Percentiles rank a stretch among this genome's conserved stretches.
phyloP scores from a whole-genome alignment of 2,329 filamentous ascomycete genomes.

The Sporothrix sp. region DNA sequence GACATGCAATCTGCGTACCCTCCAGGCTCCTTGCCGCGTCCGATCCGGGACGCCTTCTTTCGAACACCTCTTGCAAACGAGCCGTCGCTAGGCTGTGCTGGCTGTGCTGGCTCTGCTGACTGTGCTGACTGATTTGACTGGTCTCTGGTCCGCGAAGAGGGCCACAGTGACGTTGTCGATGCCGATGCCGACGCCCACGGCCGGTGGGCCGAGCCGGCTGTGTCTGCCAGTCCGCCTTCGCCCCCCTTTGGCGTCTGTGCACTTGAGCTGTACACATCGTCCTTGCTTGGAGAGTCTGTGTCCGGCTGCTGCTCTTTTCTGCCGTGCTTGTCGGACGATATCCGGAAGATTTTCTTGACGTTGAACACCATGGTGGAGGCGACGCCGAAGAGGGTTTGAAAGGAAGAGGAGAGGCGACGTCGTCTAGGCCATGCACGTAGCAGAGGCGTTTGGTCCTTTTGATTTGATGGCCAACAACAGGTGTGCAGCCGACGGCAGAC shows the following conservation, averaged over 20 bases:
- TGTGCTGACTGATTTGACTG: background rate
- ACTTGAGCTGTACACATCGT: background rate
- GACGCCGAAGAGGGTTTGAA: background rate
- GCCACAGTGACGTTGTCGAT: background rate
- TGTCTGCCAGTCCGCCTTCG: too few relatives aligned
- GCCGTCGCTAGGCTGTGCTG: background rate
- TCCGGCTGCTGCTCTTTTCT: slow-evolving; percentile 6
- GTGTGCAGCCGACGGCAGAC: too few relatives aligned
- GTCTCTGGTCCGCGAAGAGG: background rate
- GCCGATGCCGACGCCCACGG: background rate
- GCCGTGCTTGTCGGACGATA: slow-evolving; percentile 10
- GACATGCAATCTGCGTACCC: slow-evolving; percentile 17
- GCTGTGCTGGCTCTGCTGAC: background rate
- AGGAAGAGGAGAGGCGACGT: background rate
- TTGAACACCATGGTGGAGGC: slow-evolving; percentile 15
- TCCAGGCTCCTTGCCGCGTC: slow-evolving; percentile 12
- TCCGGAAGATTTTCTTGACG: slow-evolving; percentile 15
- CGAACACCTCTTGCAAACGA: slow-evolving; percentile 2
- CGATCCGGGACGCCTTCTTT: slow-evolving; percentile 10
- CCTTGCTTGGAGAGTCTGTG: slow-evolving; percentile 13
- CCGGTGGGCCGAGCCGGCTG: background rate
- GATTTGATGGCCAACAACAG: too few relatives aligned
- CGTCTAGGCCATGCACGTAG: too few relatives aligned
- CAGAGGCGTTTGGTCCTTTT: too few relatives aligned
- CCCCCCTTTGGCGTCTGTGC: too few relatives aligned